Conservation (phyloP, 495 filamentous ascomycete species). For the Talaromyces ruber region DNA sequence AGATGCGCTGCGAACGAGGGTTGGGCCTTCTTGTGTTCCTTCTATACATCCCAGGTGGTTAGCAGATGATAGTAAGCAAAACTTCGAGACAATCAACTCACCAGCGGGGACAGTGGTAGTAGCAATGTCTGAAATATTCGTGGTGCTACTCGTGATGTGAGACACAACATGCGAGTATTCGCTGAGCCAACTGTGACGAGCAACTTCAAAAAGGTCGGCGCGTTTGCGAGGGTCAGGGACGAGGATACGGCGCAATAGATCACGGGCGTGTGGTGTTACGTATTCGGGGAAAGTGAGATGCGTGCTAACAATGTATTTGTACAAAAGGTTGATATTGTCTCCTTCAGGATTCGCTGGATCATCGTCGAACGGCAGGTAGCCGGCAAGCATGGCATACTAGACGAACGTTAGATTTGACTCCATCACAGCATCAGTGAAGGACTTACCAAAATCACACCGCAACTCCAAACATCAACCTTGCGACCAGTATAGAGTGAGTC, state of each 20-base stretch:
- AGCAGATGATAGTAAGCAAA: conserved; percentile 11
- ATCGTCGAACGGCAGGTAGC: conserved; percentile 98
- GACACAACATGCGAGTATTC: conserved; percentile 93
- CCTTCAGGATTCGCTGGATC: conserved; percentile 98
- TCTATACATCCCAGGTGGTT: conserved; percentile 18
- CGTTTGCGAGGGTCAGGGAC: conserved; percentile 94
- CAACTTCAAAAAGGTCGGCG: conserved; percentile 95
- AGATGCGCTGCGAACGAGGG: conserved; percentile 75
- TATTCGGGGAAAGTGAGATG: conserved; percentile 98
- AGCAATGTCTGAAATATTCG: conserved; percentile 76
- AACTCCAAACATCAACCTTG: conserved; percentile 99
- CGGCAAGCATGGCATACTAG: conserved; percentile 97
- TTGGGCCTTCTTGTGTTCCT: conserved; percentile 51
- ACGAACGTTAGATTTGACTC: background rate
- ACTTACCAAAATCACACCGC: conserved; percentile 95
- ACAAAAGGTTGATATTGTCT: conserved; percentile 97
- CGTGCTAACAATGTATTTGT: conserved; percentile 98
- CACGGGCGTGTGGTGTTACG: conserved; percentile 92
- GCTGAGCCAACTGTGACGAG: conserved; percentile 95
- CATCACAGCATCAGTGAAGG: background rate
- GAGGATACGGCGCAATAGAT: conserved; percentile 84
- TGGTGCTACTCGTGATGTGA: conserved; percentile 92
- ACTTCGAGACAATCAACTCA: conserved; percentile 27
- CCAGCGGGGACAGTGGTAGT: conserved; percentile 66
- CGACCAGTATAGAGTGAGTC: conserved; percentile 95